Conservation (phyloP, 208 protist genomes). For the Trypanosoma avium region DNA sequence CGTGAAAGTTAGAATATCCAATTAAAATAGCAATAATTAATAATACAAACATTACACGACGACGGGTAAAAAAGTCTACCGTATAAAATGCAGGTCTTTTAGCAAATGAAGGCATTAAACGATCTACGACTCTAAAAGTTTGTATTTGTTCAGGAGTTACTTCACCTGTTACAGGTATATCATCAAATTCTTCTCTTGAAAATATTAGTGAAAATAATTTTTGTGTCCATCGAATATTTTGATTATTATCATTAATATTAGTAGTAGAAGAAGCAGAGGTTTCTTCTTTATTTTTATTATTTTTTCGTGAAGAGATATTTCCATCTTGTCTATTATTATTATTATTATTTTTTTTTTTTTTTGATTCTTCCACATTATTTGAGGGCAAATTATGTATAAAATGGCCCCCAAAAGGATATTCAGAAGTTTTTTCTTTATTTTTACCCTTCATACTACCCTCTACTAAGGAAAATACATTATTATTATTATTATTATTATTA, state of each 20-base stretch:
- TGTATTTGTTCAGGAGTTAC: slow-evolving; percentile 35
- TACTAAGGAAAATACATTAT: too few species aligned
- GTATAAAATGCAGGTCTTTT: slow-evolving; percentile 45
- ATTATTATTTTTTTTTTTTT: too few species aligned
- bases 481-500: too few species aligned
- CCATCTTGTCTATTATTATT: too few species aligned
- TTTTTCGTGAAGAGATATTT: background rate
- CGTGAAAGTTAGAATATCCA: slow-evolving; percentile 21
- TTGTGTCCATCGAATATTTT: background rate
- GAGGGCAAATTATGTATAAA: too few species aligned
- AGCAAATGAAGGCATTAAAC: slow-evolving; percentile 32
- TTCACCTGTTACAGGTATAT: slow-evolving; percentile 14
- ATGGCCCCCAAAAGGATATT: too few species aligned
- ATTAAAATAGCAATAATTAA: slow-evolving; percentile 24
- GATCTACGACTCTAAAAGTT: slow-evolving; percentile 25
- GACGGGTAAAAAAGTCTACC: slow-evolving; percentile 51
- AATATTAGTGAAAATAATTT: slow-evolving; percentile 22
- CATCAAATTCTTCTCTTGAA: slow-evolving; percentile 28
- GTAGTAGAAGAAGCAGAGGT: background rate
- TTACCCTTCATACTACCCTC: too few species aligned
- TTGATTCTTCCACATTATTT: too few species aligned
- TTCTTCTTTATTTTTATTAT: background rate
- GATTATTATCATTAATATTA: background rate
- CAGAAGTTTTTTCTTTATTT: too few species aligned
- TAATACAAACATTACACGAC: slow-evolving; percentile 41